Evolutionary conservation across 2,329 filamentous ascomycete genomes (phyloP).

Genomic region (Phialophora chinensis): DNA sequence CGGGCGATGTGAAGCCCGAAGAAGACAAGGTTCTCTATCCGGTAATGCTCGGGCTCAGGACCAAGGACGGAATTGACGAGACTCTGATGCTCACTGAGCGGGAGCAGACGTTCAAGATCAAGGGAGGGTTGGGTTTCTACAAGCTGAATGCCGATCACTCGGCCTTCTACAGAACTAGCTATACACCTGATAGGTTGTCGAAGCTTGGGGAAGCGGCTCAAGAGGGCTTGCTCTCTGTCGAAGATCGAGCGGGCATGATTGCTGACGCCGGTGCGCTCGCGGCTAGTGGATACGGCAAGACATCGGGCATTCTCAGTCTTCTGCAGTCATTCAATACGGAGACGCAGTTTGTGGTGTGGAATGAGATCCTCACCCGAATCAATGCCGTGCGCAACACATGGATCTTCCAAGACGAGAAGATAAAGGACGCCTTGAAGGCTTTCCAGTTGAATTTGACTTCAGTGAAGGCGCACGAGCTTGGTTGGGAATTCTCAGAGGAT

Average conservation of each 20-base stretch:
- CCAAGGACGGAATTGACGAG: conserved; percentile 81
- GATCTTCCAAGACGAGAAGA: conserved; percentile 80
- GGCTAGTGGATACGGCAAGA: conserved; percentile 89
- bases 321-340: conserved; percentile 83
- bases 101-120: conserved; percentile 77
- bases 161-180: conserved; percentile 88
- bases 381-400: conserved; percentile 81
- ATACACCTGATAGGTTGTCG: conserved; percentile 78
- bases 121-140: conserved; percentile 79
- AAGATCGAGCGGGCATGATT: conserved; percentile 94
- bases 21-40: conserved; percentile 89
- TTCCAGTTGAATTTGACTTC: conserved; percentile 82
- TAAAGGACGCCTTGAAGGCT: conserved; percentile 75
- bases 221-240: conserved; percentile 77
- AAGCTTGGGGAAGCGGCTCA: conserved; percentile 90
- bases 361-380: conserved; percentile 82
- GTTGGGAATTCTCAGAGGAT: conserved; percentile 82
- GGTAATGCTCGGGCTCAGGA: conserved; percentile 84
- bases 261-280: conserved; percentile 89
- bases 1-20: conserved; percentile 89
- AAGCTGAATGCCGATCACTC: conserved; percentile 97
- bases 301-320: conserved; percentile 83
- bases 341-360: conserved; percentile 91
- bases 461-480: conserved; percentile 80
- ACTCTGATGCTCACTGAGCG: conserved; percentile 73